phyloP scores from a whole-genome alignment of 2,329 filamentous ascomycete genomes.

The Alternaria sp. region DNA sequence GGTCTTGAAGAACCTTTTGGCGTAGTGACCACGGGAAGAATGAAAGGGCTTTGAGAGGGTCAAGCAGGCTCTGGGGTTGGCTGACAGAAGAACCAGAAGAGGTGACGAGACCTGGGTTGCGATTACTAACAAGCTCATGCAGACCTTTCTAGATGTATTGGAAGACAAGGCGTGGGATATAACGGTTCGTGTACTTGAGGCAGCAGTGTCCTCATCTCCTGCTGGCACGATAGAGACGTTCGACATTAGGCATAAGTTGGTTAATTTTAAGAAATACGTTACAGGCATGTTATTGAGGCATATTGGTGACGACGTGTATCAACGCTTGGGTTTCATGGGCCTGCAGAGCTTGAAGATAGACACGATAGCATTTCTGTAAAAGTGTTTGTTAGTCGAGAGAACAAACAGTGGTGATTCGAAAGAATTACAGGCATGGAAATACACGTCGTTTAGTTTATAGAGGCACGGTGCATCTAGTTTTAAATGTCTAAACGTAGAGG shows the following conservation, averaged over 20 bases:
- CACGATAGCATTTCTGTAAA: background rate
- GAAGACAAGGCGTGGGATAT: background rate
- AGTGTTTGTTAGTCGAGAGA: background rate
- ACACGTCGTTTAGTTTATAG: background rate
- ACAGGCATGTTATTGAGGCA: too few species aligned
- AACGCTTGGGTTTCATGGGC: background rate
- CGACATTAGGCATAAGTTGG: too few species aligned
- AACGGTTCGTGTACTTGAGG: background rate
- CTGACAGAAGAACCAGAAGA: too few species aligned
- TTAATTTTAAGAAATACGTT: too few species aligned
- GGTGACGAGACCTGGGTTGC: too few species aligned
- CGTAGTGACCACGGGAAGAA: too few species aligned
- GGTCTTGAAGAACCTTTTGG: too few species aligned
- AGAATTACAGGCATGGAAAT: background rate
- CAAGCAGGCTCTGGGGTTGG: too few species aligned
- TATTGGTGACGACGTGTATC: background rate
- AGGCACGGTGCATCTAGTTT: background rate
- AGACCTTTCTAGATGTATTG: background rate
- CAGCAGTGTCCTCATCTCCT: background rate
- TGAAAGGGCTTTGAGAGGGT: too few species aligned
- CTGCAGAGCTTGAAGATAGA: accelerated
- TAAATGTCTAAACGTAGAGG: background rate
- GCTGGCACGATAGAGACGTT: too few species aligned
- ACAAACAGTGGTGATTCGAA: background rate
- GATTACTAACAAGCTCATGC: background rate